phyloP scores from a whole-genome alignment of 164 flowering plant species.

The Umbellularia californica region DNA sequence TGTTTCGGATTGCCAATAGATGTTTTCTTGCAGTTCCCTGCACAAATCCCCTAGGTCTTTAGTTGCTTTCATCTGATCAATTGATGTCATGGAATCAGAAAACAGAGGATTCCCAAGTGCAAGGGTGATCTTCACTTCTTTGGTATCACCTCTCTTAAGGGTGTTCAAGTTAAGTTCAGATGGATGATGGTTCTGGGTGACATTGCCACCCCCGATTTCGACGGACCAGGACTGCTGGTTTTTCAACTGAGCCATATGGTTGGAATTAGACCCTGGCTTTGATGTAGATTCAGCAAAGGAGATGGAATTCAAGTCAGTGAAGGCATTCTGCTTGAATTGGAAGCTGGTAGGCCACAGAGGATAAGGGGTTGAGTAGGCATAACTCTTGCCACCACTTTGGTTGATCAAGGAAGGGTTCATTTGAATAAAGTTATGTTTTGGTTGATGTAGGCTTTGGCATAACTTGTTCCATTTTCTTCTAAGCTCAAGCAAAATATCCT shows the following conservation, averaged over 20 bases:
- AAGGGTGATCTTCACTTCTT: constrained; percentile 64
- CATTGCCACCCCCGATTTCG: constrained; percentile 38
- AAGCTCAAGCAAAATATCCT: constrained; percentile 60
- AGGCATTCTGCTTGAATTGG: constrained; percentile 23
- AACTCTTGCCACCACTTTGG: constrained; percentile 28
- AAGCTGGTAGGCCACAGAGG: constrained; percentile 38
- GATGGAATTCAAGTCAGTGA: constrained; percentile 38
- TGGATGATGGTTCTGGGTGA: constrained; percentile 13
- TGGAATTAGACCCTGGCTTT: constrained; percentile 16
- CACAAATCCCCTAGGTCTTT: constrained; percentile 19
- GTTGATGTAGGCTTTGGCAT: constrained; percentile 54
- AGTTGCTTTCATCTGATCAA: constrained; percentile 7
- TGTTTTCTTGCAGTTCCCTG: constrained; percentile 45
- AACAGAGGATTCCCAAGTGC: constrained; percentile 53
- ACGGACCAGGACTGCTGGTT: constrained; percentile 47
- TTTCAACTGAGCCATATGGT: constrained; percentile 34
- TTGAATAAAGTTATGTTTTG: constrained; percentile 25
- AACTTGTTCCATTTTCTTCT: constrained; percentile 64
- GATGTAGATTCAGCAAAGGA: constrained; percentile 34
- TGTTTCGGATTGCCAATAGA: constrained; percentile 60
- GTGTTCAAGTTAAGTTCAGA: constrained; percentile 42
- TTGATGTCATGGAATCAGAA: constrained; percentile 17
- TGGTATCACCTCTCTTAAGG: constrained; percentile 38
- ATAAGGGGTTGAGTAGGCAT: constrained; percentile 22
- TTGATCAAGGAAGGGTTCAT: constrained; percentile 19